Evolutionary conservation across 169 alveolate species (phyloP), one percentile per base, ranked within the genome.

Genomic region (Theileria annulata): DNA sequence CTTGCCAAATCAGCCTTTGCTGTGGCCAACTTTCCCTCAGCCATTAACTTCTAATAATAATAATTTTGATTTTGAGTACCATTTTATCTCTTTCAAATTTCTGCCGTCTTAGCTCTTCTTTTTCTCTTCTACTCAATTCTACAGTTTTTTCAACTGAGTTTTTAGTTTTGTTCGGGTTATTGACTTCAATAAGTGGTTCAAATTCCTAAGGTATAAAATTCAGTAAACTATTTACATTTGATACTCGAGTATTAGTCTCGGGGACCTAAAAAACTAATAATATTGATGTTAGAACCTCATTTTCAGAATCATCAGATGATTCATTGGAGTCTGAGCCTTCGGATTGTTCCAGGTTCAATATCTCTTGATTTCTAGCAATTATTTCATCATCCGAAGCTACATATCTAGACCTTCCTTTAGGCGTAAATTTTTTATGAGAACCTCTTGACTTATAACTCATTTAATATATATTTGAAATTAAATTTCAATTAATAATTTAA

Each of bases 301-400:
- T 8, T 23, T 19, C 27, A 15, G 23, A 59, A 49, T 51, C 83
- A 23, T 73, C 81, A n/a, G 73, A 30, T 13, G 47, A 69, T 58
- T 74, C 85, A 30, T 31, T 66, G 4, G 88, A 30, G 1, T 42
- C 27, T 23, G 42, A 51, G n/a, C 66, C 85, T 6, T 54, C 60
- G 19, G 74, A 35, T n/a, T 37, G 79, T 4, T 60, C 54, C 19
- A n/a, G n/a, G n/a, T 25, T 54, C 10, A 0, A 31, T 2, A 75
- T 23, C 31, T 33, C 79, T 59, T 70, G 77, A 35, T 84, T 84
- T 15, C 90, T 60, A 8, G 81, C 90, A 66, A 77, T 71, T 35
- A 84, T 67, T 70, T 84, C 90, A n/a, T 84, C 90, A 66, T 60
- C 87, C 19, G 90, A 69, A 9, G 89, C 89, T 9, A 77, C 80